Evolutionary conservation across 31 red algal genomes (phyloP), one percentile per base, ranked within the genome.

Genomic region (Bonnemaisonia californica): DNA sequence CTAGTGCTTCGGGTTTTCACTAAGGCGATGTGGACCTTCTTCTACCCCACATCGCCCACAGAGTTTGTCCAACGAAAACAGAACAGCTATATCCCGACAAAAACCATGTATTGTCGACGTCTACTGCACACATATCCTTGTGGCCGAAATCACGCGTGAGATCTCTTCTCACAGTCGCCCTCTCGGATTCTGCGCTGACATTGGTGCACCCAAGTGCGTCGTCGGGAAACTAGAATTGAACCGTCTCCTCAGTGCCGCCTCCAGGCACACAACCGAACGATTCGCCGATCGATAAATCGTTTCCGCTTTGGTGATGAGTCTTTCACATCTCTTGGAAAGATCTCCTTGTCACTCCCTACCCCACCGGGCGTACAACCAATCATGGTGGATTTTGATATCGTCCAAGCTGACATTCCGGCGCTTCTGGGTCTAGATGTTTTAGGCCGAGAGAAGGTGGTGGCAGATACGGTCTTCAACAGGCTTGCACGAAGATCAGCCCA

Each of bases 401-500:
- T n/a, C n/a, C n/a, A n/a, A n/a, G n/a, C n/a, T n/a, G n/a, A n/a
- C n/a, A 24, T 79, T 12, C 74, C 57, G 27, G 74, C 74, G 28
- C 28, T 62, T 18, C 29, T 62, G 21, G 54, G 55, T 5, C 55
- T 79, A 37, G 74, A 79, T 41, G 56, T 79, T n/a, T 24, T 79
- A 24, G 70, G 55, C 55, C 26, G 26, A 4, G 27, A 74, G n/a
- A 23, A 37, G 7, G 24, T 74, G 19, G 55, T 31, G 26, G 23
- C 70, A 24, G 45, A 47, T 42, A 74, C 38, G n/a, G 70, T 74
- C 35, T 31, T 24, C 39, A 74, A 74, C 41, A 23, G 57, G 26
- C 31, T 61, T 8, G 57, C 31, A 23, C 8, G 31, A 61, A 61
- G 31, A 29, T 0, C 0, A 8, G 16, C 31, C 57, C 26, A 29